Conservation (phyloP, 768 basidiomycete species). For the Suillus sp. region DNA sequence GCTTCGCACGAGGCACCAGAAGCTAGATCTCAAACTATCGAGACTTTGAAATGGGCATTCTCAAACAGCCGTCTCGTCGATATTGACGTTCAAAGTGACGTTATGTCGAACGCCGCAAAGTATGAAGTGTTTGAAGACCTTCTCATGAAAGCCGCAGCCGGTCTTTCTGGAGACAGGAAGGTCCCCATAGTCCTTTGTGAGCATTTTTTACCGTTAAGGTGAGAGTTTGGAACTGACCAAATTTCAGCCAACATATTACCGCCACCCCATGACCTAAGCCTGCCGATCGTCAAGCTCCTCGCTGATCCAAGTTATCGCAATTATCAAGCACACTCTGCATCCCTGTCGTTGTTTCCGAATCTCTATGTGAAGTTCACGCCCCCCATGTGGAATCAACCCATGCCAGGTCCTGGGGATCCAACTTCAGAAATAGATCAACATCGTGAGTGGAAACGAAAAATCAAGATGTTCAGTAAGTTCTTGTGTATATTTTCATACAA, state of each 20-base stretch:
- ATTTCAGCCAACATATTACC: conserved; percentile 74
- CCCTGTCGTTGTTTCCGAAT: conserved; percentile 74
- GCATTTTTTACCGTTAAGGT: conserved; percentile 23
- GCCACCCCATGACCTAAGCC: conserved; percentile 69
- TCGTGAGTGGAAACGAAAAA: conserved; percentile 68
- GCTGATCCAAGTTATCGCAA: conserved; percentile 72
- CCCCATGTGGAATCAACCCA: conserved; percentile 66
- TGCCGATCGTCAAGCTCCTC: conserved; percentile 79
- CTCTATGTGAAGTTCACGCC: conserved; percentile 76
- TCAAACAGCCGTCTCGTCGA: conserved; percentile 65
- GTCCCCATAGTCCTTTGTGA: conserved; percentile 69
- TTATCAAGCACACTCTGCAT: conserved; percentile 71
- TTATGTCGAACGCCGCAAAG: conserved; percentile 50
- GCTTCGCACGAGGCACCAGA: conserved; percentile 42
- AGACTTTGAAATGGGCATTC: conserved; percentile 68
- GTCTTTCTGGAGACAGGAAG: conserved; percentile 34
- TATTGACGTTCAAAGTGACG: conserved; percentile 61
- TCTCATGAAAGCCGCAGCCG: conserved; percentile 60
- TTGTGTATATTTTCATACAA: neutral
- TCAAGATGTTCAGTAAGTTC: conserved; percentile 84
- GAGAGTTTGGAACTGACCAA: conserved; percentile 9
- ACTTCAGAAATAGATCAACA: conserved; percentile 49
- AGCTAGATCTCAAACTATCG: conserved; percentile 48
- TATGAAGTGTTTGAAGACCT: conserved; percentile 74
- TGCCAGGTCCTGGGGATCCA: conserved; percentile 39